These are phyloP conservation scores for Zygoascus bituminiphila DNA, from an alignment of 805 yeast genomes.

Conservation along the genomic window DNA sequence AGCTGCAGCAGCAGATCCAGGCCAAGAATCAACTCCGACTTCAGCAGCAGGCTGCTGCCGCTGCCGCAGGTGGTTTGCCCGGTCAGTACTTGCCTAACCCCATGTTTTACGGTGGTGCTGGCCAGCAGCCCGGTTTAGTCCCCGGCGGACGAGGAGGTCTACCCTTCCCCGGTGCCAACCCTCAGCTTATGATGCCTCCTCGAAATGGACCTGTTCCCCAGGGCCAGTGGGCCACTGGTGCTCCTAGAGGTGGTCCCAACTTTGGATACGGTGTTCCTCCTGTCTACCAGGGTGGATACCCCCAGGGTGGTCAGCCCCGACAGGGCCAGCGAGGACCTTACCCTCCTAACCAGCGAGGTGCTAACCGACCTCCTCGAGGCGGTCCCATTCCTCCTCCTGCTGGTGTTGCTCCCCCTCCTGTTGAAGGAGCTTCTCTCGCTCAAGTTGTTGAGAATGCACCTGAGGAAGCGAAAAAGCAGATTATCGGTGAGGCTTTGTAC, in stretches of 20 bases:
- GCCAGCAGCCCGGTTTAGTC: conserved; percentile 73
- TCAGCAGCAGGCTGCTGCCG: conserved; percentile 81
- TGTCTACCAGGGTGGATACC: conserved; percentile 38
- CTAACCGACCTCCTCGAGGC: conserved; percentile 12
- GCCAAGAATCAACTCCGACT: conserved; percentile 97
- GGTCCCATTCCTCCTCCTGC: conserved; percentile 9
- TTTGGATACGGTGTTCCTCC: conserved; percentile 87
- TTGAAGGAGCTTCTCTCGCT: conserved; percentile 39
- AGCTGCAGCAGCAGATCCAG: conserved; percentile 94
- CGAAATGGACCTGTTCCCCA: conserved; percentile 28
- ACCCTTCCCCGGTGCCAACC: conserved; percentile 31
- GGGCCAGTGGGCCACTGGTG: conserved; percentile 34
- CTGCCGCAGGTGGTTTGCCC: conserved; percentile 63
- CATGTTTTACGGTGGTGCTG: conserved; percentile 52
- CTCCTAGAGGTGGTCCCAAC: conserved; percentile 67
- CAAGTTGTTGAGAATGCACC: conserved; percentile 59
- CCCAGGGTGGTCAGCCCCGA: conserved; percentile 24
- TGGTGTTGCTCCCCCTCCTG: conserved; percentile 12
- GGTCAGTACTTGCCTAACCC: conserved; percentile 74
- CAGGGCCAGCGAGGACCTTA: conserved; percentile 20
- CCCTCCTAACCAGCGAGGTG: conserved; percentile 15
- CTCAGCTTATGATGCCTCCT: conserved; percentile 32
- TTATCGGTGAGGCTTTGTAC: conserved; percentile 89
- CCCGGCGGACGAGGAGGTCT: conserved; percentile 44
- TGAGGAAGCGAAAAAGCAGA: conserved; percentile 91